Conservation (phyloP, 2,329 filamentous ascomycete species). For the Aspergillus sp. region DNA sequence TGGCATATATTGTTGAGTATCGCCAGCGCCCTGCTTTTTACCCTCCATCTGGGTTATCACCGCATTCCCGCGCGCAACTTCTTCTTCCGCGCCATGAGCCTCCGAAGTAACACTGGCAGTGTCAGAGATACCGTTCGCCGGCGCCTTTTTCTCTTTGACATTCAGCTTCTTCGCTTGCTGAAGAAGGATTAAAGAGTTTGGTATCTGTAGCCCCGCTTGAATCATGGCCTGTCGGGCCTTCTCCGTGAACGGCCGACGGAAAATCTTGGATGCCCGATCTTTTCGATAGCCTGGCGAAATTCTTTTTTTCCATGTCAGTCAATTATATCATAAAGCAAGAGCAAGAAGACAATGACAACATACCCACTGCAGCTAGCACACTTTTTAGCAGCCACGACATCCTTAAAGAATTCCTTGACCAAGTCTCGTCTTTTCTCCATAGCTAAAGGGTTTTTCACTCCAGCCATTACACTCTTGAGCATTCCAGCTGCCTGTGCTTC, state of each 20-base stretch:
- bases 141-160: conserved; percentile 31
- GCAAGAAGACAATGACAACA: conserved; percentile 18
- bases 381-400: conserved; percentile 67
- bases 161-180: conserved; percentile 45
- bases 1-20: conserved; percentile 72
- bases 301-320: conserved; percentile 43
- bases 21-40: conserved; percentile 37
- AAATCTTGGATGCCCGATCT: conserved; percentile 90
- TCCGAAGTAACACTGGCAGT: conserved; percentile 60
- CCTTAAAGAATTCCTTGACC: conserved; percentile 77
- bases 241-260: conserved; percentile 72
- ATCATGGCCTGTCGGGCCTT: conserved; percentile 80
- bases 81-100: conserved; percentile 58
- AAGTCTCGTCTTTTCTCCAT: conserved; percentile 72
- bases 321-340: background rate
- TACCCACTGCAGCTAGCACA: conserved; percentile 66
- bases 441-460: conserved; percentile 79
- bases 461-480: conserved; percentile 40
- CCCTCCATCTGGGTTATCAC: conserved; percentile 35
- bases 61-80: conserved; percentile 54
- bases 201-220: conserved; percentile 63
- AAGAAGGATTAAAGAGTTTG: conserved; percentile 68
- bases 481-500: conserved; percentile 53
- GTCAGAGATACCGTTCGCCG: conserved; percentile 26
- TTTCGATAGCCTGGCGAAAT: conserved; percentile 83